Base-by-base conservation (phyloP, 2,329 filamentous ascomycete genomes). In the Aureobasidium sp. region DNA sequence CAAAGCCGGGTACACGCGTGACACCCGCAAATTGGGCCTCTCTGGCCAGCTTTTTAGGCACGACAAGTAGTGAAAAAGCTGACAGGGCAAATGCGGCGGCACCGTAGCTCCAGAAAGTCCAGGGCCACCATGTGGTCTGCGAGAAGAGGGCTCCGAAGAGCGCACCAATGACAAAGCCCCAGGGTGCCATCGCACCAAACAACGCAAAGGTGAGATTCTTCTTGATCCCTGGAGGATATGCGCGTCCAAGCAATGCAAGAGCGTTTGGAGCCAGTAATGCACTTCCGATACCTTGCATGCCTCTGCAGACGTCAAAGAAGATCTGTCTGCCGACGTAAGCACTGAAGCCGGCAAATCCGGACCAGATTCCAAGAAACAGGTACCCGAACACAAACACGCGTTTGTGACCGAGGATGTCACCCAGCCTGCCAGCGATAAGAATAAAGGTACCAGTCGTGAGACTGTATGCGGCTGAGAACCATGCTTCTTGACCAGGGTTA, bases 361-460 rank as follows among this genome's bases (percentile, higher is more conserved):
- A 70, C 70, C 70, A 74, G 7, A 71, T 55, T 6, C 63, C 68
- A 12, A 70, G 65, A 62, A 68, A 72, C 19, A 62, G 57, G 53
- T 68, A 72, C 2, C 71, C 71, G 39, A 71, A 62, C 22, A 67
- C 62, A 21, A 72, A 66, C 56, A 73, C 63, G 6, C 64, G 63
- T 57, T 71, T 72, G 64, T 73, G 68, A 5, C 71, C 71, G 24
- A 72, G 64, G 8, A 71, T 65, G 52, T 74, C 71, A n/a, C 71
- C 71, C 8, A 72, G 57, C n/a, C 70, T 65, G 10, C 72, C 71
- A 10, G 69, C 68, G 29, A 72, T 68, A 32, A 74, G 64, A 54
- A 74, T 74, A 57, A 73, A 73, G 3, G 70, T 72, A 21, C 71
- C 71, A 11, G 72, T 69, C 2, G 71, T 72, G 24, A 73, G 60